These are phyloP conservation scores for Suhomyces guaymorum DNA, from an alignment of 1,139 yeast genomes.

Conservation along the genomic window DNA sequence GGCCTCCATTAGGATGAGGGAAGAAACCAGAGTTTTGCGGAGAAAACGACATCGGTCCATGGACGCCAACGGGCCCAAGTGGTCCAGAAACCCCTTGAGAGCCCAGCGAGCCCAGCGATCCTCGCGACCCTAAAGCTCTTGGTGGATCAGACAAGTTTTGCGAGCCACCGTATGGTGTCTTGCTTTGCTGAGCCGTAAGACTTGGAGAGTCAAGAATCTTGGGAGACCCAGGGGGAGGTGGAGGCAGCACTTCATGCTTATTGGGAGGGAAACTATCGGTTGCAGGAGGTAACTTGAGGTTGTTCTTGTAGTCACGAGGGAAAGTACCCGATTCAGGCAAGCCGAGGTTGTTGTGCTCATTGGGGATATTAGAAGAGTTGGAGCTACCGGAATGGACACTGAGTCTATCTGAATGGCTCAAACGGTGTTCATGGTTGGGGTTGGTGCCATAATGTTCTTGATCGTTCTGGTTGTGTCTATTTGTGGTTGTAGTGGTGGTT, in stretches of 20 bases:
- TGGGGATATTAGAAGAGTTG: not conserved
- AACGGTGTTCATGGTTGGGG: not conserved
- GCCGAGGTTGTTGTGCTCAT: too few species aligned
- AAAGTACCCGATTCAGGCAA: too few species aligned
- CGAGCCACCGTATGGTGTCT: too few species aligned
- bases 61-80: too few species aligned
- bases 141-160: not conserved
- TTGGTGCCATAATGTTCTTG: too few species aligned
- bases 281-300: conserved; percentile 7
- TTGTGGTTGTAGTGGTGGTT: conserved; percentile 11
- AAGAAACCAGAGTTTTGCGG: not conserved
- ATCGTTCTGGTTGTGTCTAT: conserved; percentile 4
- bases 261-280: conserved; percentile 6
- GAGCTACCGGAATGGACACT: conserved; percentile 3
- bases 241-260: conserved; percentile 1
- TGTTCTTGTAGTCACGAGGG: not conserved
- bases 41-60: not conserved
- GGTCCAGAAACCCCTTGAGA: not conserved
- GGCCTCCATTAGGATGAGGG: not conserved
- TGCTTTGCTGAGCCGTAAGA: not conserved
- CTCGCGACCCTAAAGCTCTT: not conserved
- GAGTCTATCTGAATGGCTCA: not conserved
- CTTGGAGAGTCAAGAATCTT: not conserved
- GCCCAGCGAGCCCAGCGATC: not conserved
- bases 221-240: conserved; percentile 12